Base-by-base conservation (phyloP, 2,329 filamentous ascomycete species). In the Podosphaera xanthii region DNA sequence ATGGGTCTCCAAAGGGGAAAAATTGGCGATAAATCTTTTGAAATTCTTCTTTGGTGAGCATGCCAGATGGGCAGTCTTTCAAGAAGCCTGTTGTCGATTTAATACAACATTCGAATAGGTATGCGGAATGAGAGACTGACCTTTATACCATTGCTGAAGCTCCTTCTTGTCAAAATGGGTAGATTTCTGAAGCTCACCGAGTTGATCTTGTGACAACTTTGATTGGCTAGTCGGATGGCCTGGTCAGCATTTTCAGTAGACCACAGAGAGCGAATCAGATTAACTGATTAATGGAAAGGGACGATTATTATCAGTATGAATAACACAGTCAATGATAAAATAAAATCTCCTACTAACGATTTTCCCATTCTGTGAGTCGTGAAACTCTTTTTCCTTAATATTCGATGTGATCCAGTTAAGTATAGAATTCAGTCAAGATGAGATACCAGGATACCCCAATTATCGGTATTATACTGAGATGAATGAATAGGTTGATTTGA, bases 141-240 rank as follows among this genome's bases (percentile, higher is more conserved):
- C 92, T 79, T 97, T 97, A 75, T 98, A 97, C 92, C 92, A 98
- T 82, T 97, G 91, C 72, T 98, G 92, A 70, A 98, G 74, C 74
- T 98, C 92, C 77, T 97, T 97, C 83, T 96, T 96, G 74, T 98
- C 92, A 70, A 98, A 98, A 73, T 97, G 89, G 64, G 92, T 98
- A 62, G 89, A 89, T 76, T 88, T 92, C 72, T 97, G 90, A 66
- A 98, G 82, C 73, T 98, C 92, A 65, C 80, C 81, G 70, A 98
- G 86, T 79, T 98, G 89, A 73, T 95, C 86, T 71, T 92, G 87
- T 61, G 90, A 95, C 71, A 98, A 85, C 77, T 97, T 98, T 67
- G 91, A 97, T 78, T 97, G 92, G 75, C 92, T 98, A 70, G 10
- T 12, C 22, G 7, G 42, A 36, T 36, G 46, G 42, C 10, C 31